Conservation (phyloP, 2,329 filamentous ascomycete species). For the Colletotrichum phormii region DNA sequence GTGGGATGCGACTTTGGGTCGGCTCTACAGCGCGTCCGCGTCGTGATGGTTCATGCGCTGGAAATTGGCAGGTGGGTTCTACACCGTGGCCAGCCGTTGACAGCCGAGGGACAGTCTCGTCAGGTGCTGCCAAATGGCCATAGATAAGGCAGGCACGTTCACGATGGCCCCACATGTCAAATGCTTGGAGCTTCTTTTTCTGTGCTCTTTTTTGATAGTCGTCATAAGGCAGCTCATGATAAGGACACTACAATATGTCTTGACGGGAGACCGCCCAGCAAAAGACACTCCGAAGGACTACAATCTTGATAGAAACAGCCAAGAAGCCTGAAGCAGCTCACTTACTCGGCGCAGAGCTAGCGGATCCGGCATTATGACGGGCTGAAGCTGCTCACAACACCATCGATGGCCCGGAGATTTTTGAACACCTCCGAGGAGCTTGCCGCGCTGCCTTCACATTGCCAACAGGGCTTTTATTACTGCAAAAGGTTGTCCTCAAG, state of each 20-base stretch:
- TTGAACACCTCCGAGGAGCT: no score
- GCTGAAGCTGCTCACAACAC: neutral
- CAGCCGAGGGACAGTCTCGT: neutral
- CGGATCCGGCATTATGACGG: neutral
- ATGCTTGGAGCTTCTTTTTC: neutral
- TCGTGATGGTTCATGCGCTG: slow-evolving; percentile 34
- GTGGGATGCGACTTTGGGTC: slow-evolving; percentile 8
- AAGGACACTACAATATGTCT: neutral
- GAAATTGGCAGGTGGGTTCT: slow-evolving; percentile 26
- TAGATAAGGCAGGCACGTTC: neutral
- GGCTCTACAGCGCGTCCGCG: slow-evolving; percentile 25
- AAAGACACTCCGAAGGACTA: no score
- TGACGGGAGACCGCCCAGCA: no score
- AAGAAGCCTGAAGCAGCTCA: neutral
- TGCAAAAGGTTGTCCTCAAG: no score
- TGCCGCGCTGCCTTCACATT: no score
- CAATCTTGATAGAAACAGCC: no score
- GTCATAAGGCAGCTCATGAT: neutral
- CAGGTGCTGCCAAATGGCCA: neutral
- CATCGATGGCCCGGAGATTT: neutral
- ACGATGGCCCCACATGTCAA: neutral
- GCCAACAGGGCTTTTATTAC: no score
- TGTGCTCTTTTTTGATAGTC: neutral
- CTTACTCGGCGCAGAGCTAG: neutral
- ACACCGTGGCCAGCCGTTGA: neutral